Conservation (phyloP, 768 basidiomycete species). For the Auriscalpium microsporum region DNA sequence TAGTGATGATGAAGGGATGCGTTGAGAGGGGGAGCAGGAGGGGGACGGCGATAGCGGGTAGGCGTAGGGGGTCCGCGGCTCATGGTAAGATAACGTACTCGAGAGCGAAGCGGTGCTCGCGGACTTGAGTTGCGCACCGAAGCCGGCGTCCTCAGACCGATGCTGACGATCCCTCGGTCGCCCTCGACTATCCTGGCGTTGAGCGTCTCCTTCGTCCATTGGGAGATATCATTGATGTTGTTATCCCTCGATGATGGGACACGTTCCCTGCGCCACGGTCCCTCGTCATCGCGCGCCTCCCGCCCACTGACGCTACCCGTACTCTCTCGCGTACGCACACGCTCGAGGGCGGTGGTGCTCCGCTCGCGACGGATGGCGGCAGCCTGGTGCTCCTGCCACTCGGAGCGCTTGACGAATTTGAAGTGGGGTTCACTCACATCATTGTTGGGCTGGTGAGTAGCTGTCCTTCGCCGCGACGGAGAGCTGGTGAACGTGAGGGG, state of each 20-base stretch:
- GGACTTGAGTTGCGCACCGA: constrained; percentile 26
- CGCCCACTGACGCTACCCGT: constrained; percentile 17
- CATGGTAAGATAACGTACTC: constrained; percentile 18
- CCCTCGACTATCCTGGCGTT: constrained; percentile 43
- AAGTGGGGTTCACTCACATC: constrained; percentile 62
- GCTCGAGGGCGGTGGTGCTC: constrained; percentile 53
- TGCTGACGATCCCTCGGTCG: constrained; percentile 49
- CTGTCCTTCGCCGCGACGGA: constrained; percentile 23
- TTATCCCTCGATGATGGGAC: constrained; percentile 36
- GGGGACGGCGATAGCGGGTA: constrained; percentile 13
- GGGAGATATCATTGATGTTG: constrained; percentile 37
- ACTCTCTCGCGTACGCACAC: constrained; percentile 45
- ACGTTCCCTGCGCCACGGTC: constrained; percentile 24
- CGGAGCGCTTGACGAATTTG: constrained; percentile 77
- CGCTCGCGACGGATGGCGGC: constrained; percentile 62
- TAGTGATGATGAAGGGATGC: background rate
- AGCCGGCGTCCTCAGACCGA: constrained; percentile 22
- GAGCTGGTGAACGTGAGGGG: constrained; percentile 24
- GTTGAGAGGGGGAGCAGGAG: constrained; percentile 25
- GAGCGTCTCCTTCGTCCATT: constrained; percentile 50
- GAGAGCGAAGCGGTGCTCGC: constrained; percentile 18
- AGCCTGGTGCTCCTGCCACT: constrained; percentile 76
- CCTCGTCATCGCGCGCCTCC: constrained; percentile 6
- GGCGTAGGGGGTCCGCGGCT: constrained; percentile 23
- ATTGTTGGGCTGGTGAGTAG: constrained; percentile 27